A percentile compares a stretch with the other conserved stretches of the same genome.
Evolutionary conservation across 176 grass and related monocot genomes (phyloP).

Genomic region (Olyra latifolia): DNA sequence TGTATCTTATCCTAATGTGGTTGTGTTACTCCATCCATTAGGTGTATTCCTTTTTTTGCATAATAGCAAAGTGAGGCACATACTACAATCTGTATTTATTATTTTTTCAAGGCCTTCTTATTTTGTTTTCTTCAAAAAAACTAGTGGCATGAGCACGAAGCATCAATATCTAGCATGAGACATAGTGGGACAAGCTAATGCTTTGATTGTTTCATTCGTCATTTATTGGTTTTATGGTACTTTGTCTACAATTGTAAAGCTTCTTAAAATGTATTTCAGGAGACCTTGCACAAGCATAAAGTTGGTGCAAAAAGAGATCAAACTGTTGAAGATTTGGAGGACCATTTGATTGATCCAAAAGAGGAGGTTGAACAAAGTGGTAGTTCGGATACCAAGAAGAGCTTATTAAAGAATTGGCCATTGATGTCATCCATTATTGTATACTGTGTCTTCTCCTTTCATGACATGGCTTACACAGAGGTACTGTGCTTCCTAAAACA

Average conservation of each 20-base stretch:
- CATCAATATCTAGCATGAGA: background rate
- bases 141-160: background rate
- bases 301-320: constrained; percentile 13
- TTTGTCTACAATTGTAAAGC: background rate
- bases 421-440: constrained; percentile 93
- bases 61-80: background rate
- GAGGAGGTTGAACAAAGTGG: constrained; percentile 41
- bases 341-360: constrained; percentile 42
- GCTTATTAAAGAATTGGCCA: constrained; percentile 91
- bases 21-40: background rate
- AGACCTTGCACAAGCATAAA: constrained; percentile 86
- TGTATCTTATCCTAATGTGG: background rate
- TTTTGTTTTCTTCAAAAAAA: background rate
- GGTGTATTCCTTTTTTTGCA: background rate
- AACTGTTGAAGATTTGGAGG: constrained; percentile 60
- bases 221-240: background rate
- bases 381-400: constrained; percentile 41
- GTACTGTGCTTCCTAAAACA: background rate
- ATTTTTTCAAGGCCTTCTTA: background rate
- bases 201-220: background rate
- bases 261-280: constrained; percentile 41
- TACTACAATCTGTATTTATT: background rate
- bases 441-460: constrained; percentile 83
- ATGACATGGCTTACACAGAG: constrained; percentile 94
- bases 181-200: background rate